A percentile compares a stretch with the other conserved stretches of the same genome.
Evolutionary conservation across 306 rosid genomes (phyloP).

Genomic region (Prunus kanzakura): DNA sequence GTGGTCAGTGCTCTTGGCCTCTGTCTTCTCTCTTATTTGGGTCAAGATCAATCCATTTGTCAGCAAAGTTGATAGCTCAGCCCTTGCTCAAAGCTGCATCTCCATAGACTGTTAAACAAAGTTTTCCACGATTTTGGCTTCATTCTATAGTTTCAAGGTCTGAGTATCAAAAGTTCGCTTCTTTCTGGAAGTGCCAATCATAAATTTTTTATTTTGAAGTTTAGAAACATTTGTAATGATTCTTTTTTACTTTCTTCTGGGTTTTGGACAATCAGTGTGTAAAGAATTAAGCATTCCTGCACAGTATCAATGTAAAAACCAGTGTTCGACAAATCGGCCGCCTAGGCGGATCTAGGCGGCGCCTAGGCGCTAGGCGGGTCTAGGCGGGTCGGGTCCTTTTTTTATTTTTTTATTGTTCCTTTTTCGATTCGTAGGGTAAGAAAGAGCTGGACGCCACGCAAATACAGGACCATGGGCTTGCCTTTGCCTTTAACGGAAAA

Average conservation of each 20-base stretch:
- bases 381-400: too few relatives aligned
- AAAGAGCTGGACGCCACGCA: neutral
- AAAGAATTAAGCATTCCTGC: neutral
- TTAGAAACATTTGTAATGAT: slow-evolving; percentile 15
- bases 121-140: slow-evolving; percentile 31
- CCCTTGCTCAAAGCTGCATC: slow-evolving; percentile 56
- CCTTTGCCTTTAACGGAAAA: neutral
- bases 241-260: neutral
- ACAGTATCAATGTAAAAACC: slow-evolving; percentile 6
- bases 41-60: slow-evolving; percentile 88
- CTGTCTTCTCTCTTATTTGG: slow-evolving; percentile 94
- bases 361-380: too few relatives aligned
- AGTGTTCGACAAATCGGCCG: too few relatives aligned
- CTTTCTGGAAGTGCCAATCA: slow-evolving; percentile 2
- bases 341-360: too few relatives aligned
- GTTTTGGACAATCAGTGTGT: slow-evolving; percentile 1
- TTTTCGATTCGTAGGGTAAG: neutral
- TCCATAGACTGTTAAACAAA: slow-evolving; percentile 68
- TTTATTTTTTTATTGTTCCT: too few relatives aligned
- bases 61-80: slow-evolving; percentile 50
- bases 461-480: neutral
- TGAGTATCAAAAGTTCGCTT: slow-evolving; percentile 4
- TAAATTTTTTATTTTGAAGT: neutral
- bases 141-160: slow-evolving; percentile 1
- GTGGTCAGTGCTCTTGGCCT: slow-evolving; percentile 92